A percentile compares a stretch with the other conserved stretches of the same genome.
These are phyloP conservation scores for Aspergillus versicolor DNA, from an alignment of 2,329 filamentous ascomycete genomes.

Conservation along the genomic window DNA sequence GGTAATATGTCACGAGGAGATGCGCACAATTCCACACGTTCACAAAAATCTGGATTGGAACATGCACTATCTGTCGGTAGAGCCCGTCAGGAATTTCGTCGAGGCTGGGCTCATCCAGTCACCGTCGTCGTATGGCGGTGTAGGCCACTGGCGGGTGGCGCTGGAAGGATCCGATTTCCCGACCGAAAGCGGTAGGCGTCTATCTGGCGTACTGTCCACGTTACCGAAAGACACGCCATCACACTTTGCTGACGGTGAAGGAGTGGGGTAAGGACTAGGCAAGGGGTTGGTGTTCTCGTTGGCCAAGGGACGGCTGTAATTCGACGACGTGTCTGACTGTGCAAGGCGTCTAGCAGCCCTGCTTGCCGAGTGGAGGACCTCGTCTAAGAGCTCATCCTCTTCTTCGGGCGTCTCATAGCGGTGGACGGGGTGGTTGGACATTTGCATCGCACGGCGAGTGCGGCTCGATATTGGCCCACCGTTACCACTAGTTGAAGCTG, in stretches of 20 bases:
- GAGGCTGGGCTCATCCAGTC: constrained; percentile 86
- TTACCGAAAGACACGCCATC: constrained; percentile 73
- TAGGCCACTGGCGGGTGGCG: constrained; percentile 77
- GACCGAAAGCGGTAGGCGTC: constrained; percentile 68
- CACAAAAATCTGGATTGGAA: background rate
- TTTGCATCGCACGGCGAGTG: constrained; percentile 72
- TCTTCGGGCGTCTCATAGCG: constrained; percentile 95
- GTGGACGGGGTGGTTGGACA: constrained; percentile 70
- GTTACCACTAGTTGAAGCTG: constrained; percentile 25
- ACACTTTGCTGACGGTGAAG: constrained; percentile 76
- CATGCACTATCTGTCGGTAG: constrained; percentile 34
- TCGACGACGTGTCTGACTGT: constrained; percentile 51
- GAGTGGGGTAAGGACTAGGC: constrained; percentile 66
- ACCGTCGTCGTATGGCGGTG: constrained; percentile 88
- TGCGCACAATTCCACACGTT: background rate
- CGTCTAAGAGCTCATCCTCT: constrained; percentile 92
- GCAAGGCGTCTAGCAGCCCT: constrained; percentile 72
- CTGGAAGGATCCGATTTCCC: constrained; percentile 53
- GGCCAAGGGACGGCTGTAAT: constrained; percentile 48
- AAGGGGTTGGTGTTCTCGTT: constrained; percentile 29
- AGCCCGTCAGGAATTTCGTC: constrained; percentile 73
- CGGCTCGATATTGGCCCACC: constrained; percentile 68
- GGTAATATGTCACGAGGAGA: constrained; percentile 16
- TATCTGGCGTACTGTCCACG: constrained; percentile 50
- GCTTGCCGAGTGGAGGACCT: constrained; percentile 76